Base-by-base conservation (phyloP, 2,329 filamentous ascomycete genomes). In the Clonostachys rosea region DNA sequence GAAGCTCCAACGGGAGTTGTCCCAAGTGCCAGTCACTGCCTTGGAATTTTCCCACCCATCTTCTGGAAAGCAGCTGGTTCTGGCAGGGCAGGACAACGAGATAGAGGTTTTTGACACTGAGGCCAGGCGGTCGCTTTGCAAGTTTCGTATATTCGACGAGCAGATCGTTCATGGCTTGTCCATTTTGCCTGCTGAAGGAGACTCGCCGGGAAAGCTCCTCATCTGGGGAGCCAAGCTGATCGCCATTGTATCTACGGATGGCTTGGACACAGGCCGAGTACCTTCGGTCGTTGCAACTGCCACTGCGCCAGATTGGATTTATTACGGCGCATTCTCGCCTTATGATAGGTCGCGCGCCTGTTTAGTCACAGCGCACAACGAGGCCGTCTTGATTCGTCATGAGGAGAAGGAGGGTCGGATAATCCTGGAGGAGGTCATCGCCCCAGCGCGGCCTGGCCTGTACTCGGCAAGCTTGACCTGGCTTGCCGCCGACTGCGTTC, bases 311-410 rank as follows among this genome's bases (percentile, higher is more conserved):
- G 90, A 95, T 64, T 94, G 90, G 89, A 83, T 95, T 52, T 78
- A 92, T 55, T 81, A 89, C 61, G 84, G 77, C 35, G 68, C 72
- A 34, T 65, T 84, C 47, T 78, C 76, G 43, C 71, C 78, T 6
- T 60, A 62, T 40, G 58, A 66, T 30, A 50, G 56, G 2, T 58
- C 59, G 30, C 61, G 66, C 11, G 82, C 79, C 14, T 81, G 82
- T 14, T 65, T 94, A 11, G 74, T 95, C 14, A 96, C 91, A 3
- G 90, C 92, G 2, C 91, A 97, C 65, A 96, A 97, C 72, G 85
- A 89, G 44, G 73, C 95, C 6, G 64, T 89, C 7, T 73, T 73
- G 33, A 62, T 87, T 17, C 56, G 52, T 10, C 50, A 62, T 6
- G 55, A 66, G n/a, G 49, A 59, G 24, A 49, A 58, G 7, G 56